Evolutionary conservation across 202 grass and related monocot genomes (phyloP).

Genomic region (Panicum hallii): DNA sequence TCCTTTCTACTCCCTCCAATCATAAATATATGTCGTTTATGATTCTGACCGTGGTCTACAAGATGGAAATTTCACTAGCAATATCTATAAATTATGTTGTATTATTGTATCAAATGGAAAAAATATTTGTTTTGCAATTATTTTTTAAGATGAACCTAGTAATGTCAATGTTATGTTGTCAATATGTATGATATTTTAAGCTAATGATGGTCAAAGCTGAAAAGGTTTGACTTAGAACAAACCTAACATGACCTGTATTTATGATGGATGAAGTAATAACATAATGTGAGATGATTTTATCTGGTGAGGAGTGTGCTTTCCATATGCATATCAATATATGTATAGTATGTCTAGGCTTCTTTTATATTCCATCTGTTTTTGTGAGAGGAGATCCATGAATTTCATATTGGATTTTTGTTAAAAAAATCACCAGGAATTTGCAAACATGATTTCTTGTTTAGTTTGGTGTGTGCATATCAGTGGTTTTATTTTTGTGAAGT

Average conservation of each 20-base stretch:
- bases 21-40: not conserved
- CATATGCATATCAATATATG: not conserved
- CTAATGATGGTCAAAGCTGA: not conserved
- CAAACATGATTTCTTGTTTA: not conserved
- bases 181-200: not conserved
- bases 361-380: constrained; percentile 15
- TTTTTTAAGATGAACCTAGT: not conserved
- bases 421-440: not conserved
- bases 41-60: not conserved
- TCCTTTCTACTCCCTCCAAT: not conserved
- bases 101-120: not conserved
- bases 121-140: not conserved
- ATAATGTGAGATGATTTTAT: not conserved
- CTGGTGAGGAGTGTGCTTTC: not conserved
- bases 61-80: not conserved
- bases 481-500: not conserved
- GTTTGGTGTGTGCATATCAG: not conserved
- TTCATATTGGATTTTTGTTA: not conserved
- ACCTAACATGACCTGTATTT: not conserved
- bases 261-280: not conserved
- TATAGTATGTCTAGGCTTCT: constrained; percentile 1
- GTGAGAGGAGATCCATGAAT: not conserved
- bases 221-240: not conserved
- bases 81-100: not conserved
- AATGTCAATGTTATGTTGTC: constrained; percentile 5